Conservation (phyloP, 805 yeast genomes). For the Candida pseudoglaebosa region DNA sequence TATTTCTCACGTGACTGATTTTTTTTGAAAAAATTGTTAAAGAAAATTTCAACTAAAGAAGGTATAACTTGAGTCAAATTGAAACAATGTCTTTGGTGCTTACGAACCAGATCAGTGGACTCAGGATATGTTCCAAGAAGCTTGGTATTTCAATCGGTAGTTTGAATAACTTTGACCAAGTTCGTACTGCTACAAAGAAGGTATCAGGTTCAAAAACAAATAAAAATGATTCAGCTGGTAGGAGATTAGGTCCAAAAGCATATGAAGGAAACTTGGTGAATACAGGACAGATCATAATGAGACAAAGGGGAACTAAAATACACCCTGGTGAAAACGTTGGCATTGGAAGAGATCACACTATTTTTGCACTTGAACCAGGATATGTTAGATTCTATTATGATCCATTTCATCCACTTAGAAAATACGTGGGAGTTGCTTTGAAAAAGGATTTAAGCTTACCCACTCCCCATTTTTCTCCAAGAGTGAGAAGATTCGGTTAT, state of each 20-base stretch:
- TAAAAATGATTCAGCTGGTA: slow-evolving; percentile 92
- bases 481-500: slow-evolving; percentile 79
- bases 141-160: neutral
- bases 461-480: slow-evolving; percentile 86
- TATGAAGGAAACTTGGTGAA: slow-evolving; percentile 73
- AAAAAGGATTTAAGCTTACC: slow-evolving; percentile 64
- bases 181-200: slow-evolving; percentile 89
- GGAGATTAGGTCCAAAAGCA: slow-evolving; percentile 86
- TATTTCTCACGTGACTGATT: neutral
- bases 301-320: slow-evolving; percentile 93
- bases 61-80: neutral
- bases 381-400: slow-evolving; percentile 86
- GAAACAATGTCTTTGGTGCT: slow-evolving; percentile 6
- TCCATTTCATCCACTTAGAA: slow-evolving; percentile 94
- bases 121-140: neutral
- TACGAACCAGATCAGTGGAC: slow-evolving; percentile 1
- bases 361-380: slow-evolving; percentile 90
- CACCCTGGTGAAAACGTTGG: slow-evolving; percentile 91
- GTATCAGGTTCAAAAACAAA: slow-evolving; percentile 95
- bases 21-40: neutral
- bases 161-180: slow-evolving; percentile 25
- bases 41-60: neutral
- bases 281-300: slow-evolving; percentile 82
- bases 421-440: slow-evolving; percentile 84
- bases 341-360: slow-evolving; percentile 91